Percentiles rank a stretch among this genome's conserved stretches.
Evolutionary conservation across 331 rosid species (phyloP).

Genomic region (Saraca asoca): DNA sequence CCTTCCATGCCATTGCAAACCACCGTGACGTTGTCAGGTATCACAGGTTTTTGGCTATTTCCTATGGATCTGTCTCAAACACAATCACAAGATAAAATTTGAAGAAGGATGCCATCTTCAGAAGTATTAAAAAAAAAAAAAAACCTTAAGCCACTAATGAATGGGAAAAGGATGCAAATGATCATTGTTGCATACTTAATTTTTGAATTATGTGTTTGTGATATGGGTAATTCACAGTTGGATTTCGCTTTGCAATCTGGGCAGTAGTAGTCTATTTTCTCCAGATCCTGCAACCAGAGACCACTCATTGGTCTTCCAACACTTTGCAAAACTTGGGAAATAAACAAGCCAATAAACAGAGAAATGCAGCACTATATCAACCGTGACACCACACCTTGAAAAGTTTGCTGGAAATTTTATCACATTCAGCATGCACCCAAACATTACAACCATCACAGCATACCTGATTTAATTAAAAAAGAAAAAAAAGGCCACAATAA

Average conservation of each 20-base stretch:
- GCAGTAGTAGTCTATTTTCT: constrained; percentile 74
- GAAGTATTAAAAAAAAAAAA: constrained; percentile 6
- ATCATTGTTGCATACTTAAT: constrained; percentile 48
- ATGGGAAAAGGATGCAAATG: constrained; percentile 15
- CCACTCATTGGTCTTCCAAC: constrained; percentile 22
- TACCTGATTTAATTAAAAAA: constrained; percentile 57
- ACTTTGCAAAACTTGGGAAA: constrained; percentile 13
- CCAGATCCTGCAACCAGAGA: constrained; percentile 68
- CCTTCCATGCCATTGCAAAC: constrained; percentile 98
- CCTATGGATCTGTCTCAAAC: constrained; percentile 57
- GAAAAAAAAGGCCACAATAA: constrained; percentile 35
- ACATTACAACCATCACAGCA: constrained; percentile 97
- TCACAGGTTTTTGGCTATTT: constrained; percentile 38
- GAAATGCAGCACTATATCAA: constrained; percentile 22
- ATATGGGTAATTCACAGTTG: constrained; percentile 43
- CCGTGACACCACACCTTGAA: constrained; percentile 58
- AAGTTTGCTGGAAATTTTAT: constrained; percentile 56
- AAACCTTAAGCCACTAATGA: constrained; percentile 18
- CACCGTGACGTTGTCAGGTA: constrained; percentile 65
- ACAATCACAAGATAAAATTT: constrained; percentile 29
- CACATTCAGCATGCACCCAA: constrained; percentile 99
- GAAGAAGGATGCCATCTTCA: constrained; percentile 14
- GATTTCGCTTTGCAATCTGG: constrained; percentile 76
- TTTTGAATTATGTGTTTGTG: constrained; percentile 47
- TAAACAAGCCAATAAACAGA: constrained; percentile 23